Base-by-base conservation (phyloP, 345 rosid species). In the Hevea brasiliensis region DNA sequence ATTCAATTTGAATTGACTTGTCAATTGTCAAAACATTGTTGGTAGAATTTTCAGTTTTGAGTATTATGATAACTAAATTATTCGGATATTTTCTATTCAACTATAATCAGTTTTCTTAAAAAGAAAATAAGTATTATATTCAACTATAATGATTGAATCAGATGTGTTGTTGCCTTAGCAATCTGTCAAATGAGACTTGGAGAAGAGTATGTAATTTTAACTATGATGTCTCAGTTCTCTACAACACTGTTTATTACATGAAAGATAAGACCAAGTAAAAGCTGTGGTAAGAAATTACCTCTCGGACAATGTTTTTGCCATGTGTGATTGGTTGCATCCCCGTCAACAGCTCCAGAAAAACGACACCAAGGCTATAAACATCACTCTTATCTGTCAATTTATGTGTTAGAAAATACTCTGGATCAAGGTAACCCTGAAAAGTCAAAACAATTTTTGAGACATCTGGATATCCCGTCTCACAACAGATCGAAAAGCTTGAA, bases 271-370 rank as follows among this genome's bases (percentile, higher is more conserved):
- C 59, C 54, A 20, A 53, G 7, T 54, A 62, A 59, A 62, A 55
- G 45, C 0, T 59, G 32, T 32, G 0, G 71, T 23, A 50, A 68
- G 67, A 26, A 47, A 60, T 72, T 81, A 94, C 99, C 97, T 95
- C 98, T 26, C 97, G 86, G 58, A 92, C 99, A 68, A 95, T 89
- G 90, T 95, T 95, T 80, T 92, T 92, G n/a, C 99, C 99, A 75
- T 86, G 98, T 24, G 93, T 85, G 71, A 95, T 92, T 8, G 99
- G 96, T 0, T 88, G 98, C 99, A 89, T 87, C 70, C 99, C 98
- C 0, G 99, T 95, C 77, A 92, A 77, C n/a, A 95, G 92, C 85
- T 95, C 99, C 37, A 95, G 67, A 71, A 95, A 92, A 54, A 95
- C 99, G 6, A 95, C 96, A 4, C 98, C 98, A 64, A 95, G 86